Evolutionary conservation across 176 grass and related monocot genomes (phyloP).

Genomic region (Avena insularis): DNA sequence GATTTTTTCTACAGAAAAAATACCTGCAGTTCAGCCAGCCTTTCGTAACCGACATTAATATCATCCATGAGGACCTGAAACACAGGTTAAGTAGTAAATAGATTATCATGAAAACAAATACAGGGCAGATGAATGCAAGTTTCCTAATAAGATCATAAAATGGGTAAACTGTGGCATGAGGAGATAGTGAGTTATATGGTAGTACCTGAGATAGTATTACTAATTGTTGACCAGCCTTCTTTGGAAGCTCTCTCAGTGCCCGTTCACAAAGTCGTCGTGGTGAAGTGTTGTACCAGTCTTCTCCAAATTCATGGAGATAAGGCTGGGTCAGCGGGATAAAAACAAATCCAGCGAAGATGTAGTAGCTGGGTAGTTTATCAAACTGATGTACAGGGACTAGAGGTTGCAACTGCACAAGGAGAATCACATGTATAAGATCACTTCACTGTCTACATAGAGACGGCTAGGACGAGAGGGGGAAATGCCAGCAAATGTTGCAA

Average conservation of each 20-base stretch:
- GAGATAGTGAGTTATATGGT: conserved; percentile 27
- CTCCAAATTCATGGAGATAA: conserved; percentile 98
- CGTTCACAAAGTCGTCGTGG: conserved; percentile 91
- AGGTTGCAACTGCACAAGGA: conserved; percentile 83
- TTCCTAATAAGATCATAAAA: conserved; percentile 20
- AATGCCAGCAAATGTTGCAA: conserved; percentile 15
- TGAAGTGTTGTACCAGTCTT: conserved; percentile 95
- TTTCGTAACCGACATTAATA: conserved; percentile 94
- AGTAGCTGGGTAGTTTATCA: conserved; percentile 91
- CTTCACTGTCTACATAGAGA: conserved; percentile 28
- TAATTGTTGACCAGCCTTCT: conserved; percentile 76
- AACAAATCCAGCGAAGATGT: conserved; percentile 94
- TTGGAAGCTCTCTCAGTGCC: conserved; percentile 83
- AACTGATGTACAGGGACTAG: conserved; percentile 97
- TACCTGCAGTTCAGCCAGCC: conserved; percentile 84
- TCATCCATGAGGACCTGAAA: conserved; percentile 97
- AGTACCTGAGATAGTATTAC: conserved; percentile 94
- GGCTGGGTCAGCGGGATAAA: conserved; percentile 94
- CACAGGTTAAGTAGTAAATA: conserved; percentile 17
- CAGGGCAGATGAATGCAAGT: not conserved
- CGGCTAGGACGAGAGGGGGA: not conserved
- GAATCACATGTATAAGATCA: conserved; percentile 28
- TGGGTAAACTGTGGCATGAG: not conserved
- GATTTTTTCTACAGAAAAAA: conserved; percentile 3
- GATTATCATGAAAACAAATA: not conserved